Conservation (phyloP, 441 rosid species). For the Erodium chrysanthum region DNA sequence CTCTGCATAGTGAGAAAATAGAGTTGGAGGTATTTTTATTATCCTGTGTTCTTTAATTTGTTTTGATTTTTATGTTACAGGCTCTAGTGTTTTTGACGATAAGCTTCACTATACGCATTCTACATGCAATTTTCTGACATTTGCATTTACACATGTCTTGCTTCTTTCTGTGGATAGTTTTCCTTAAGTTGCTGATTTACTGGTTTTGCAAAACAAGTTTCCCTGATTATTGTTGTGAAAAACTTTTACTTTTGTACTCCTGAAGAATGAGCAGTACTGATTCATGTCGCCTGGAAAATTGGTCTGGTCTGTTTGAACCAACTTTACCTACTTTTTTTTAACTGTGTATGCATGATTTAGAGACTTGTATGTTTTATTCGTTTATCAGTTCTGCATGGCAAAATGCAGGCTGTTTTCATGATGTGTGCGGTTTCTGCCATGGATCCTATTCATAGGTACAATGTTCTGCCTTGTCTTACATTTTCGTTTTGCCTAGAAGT, state of each 20-base stretch:
- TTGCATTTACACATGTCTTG: not conserved
- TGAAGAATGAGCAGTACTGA: slow-evolving; percentile 4
- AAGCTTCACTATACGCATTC: not conserved
- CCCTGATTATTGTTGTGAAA: not conserved
- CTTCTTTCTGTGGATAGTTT: not conserved
- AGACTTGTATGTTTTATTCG: slow-evolving; percentile 4
- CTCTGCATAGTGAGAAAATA: slow-evolving; percentile 75
- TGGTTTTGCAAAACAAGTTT: not conserved
- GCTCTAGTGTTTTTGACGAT: not conserved
- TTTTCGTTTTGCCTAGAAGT: slow-evolving; percentile 7
- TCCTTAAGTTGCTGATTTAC: not conserved
- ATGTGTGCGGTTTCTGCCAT: slow-evolving; percentile 74
- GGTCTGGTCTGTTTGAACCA: not conserved
- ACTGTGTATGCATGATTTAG: not conserved
- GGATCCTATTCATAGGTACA: slow-evolving; percentile 77
- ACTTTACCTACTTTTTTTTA: not conserved
- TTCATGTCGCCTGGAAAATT: not conserved
- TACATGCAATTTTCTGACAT: not conserved
- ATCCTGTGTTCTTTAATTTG: not conserved
- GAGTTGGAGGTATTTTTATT: slow-evolving; percentile 66
- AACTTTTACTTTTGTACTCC: not conserved
- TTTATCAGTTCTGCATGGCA: slow-evolving; percentile 18
- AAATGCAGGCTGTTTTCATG: slow-evolving; percentile 83
- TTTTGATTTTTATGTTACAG: slow-evolving; percentile 7
- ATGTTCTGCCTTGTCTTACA: slow-evolving; percentile 9